phyloP scores from a whole-genome alignment of 1,284 basidiomycete species.

The Ceratobasidium sp. region DNA sequence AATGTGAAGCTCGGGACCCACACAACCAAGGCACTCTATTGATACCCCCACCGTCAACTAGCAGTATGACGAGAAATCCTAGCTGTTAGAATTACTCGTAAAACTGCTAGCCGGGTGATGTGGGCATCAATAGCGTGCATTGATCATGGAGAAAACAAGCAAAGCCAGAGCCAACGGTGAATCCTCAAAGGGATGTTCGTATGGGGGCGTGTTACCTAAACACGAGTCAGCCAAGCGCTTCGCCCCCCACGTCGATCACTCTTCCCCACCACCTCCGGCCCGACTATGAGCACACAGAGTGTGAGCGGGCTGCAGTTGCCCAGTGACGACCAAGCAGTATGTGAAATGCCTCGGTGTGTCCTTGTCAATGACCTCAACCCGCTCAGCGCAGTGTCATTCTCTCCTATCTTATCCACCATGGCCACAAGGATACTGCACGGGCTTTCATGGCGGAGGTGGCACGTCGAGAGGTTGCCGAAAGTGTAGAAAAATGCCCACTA shows the following conservation, averaged over 20 bases:
- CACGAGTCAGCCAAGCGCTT: background rate
- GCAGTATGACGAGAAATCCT: background rate
- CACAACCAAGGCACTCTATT: constrained; percentile 13
- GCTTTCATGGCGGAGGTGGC: constrained; percentile 16
- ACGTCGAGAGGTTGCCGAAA: constrained; percentile 21
- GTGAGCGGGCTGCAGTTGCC: constrained; percentile 7
- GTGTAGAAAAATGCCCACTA: constrained; percentile 22
- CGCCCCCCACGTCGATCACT: background rate
- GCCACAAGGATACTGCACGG: constrained; percentile 38
- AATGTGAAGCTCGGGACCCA: constrained; percentile 1
- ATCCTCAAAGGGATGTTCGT: background rate
- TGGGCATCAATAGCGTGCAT: constrained; percentile 32
- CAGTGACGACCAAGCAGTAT: constrained; percentile 10
- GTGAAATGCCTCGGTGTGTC: background rate
- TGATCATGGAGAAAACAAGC: constrained; percentile 24
- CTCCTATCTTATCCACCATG: constrained; percentile 36
- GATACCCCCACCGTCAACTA: constrained; percentile 23
- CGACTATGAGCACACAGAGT: constrained; percentile 33
- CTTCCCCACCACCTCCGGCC: constrained; percentile 13
- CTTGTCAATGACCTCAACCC: constrained; percentile 3
- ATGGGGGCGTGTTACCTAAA: background rate
- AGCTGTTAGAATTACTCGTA: background rate
- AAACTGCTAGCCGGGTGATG: constrained; percentile 15
- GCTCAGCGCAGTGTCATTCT: constrained; percentile 37
- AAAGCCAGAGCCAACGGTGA: background rate